A percentile compares a stretch with the other conserved stretches of the same genome.
Conservation (phyloP, 2,329 filamentous ascomycete genomes). For the Alternaria infectoria region DNA sequence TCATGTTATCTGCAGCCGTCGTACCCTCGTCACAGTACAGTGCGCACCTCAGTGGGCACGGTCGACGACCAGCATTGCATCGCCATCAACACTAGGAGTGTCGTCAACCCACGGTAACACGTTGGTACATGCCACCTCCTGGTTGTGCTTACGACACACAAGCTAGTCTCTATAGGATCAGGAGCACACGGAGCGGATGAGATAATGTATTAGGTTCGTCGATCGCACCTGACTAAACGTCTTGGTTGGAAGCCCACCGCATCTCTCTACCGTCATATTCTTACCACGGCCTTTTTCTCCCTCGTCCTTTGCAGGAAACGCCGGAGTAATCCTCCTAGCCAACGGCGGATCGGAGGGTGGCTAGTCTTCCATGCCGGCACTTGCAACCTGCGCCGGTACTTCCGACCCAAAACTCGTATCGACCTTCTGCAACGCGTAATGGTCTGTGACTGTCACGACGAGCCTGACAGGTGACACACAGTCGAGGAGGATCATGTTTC, state of each 20-base stretch:
- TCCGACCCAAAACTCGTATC: not conserved
- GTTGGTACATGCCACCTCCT: not conserved
- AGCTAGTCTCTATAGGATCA: not conserved
- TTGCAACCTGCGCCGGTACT: slow-evolving; percentile 4
- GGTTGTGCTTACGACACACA: not conserved
- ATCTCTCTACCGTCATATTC: not conserved
- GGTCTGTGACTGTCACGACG: not conserved
- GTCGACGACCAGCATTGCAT: not conserved
- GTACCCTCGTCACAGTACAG: not conserved
- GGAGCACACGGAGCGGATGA: slow-evolving; percentile 1
- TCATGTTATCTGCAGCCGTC: slow-evolving; percentile 1
- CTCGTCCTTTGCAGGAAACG: not conserved
- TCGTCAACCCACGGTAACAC: not conserved
- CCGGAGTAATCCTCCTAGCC: not conserved
- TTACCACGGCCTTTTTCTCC: not conserved
- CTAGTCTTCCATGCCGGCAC: slow-evolving; percentile 4
- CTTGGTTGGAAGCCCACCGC: not conserved
- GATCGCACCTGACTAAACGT: not conserved
- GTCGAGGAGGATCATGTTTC: slow-evolving; percentile 14
- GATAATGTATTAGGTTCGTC: slow-evolving; percentile 6
- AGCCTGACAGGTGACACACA: slow-evolving; percentile 11
- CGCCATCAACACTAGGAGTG: not conserved
- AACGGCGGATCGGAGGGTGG: not conserved
- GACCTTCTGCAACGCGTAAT: not conserved
- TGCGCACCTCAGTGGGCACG: not conserved